Conservation (phyloP, 2,329 filamentous ascomycete species). For the Trichoderma cornu-damae region DNA sequence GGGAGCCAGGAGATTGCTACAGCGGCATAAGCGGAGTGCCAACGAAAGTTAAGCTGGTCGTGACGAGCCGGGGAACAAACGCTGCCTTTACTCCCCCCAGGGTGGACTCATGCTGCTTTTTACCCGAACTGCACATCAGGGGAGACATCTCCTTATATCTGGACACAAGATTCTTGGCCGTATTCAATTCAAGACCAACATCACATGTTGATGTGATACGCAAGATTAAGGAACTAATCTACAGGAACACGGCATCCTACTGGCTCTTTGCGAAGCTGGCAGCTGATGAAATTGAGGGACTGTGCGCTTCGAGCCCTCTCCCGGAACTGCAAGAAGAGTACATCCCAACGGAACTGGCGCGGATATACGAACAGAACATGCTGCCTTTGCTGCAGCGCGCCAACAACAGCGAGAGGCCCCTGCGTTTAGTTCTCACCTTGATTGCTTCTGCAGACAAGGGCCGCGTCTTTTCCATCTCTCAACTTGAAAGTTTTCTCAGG, state of each 20-base stretch:
- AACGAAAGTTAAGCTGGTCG: conserved; percentile 16
- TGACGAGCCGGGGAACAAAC: conserved; percentile 12
- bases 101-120: conserved; percentile 4
- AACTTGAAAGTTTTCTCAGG: conserved; percentile 10
- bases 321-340: neutral
- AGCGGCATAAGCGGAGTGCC: neutral
- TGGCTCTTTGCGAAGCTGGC: conserved; percentile 22
- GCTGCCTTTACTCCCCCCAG: conserved; percentile 1
- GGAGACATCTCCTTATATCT: conserved; percentile 12
- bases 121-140: neutral
- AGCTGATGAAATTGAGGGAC: conserved; percentile 15
- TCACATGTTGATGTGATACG: neutral
- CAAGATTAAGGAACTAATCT: conserved; percentile 15
- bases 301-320: neutral
- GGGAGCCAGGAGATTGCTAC: neutral
- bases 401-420: conserved; percentile 16
- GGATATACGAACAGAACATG: conserved; percentile 21
- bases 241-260: conserved; percentile 15
- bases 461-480: conserved; percentile 2
- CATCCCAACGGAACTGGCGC: conserved; percentile 18
- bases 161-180: conserved; percentile 4
- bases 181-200: neutral
- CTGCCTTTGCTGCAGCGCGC: conserved; percentile 23
- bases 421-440: conserved; percentile 11
- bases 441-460: conserved; percentile 12